These are phyloP conservation scores for Warburgia ugandensis DNA, from an alignment of 164 flowering plant genomes.

Conservation along the genomic window DNA sequence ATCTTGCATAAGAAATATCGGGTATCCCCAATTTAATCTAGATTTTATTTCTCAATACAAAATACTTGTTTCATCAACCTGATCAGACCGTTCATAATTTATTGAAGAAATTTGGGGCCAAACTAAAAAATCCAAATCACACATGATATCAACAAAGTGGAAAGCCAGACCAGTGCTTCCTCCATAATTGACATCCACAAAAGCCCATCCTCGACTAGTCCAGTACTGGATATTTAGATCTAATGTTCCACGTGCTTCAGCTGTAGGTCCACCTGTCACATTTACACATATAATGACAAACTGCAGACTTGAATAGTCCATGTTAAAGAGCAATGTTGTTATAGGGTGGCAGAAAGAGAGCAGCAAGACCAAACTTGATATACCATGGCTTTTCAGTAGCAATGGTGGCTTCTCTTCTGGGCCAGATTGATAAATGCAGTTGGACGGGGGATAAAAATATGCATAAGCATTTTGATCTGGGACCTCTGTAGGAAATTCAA, in stretches of 20 bases:
- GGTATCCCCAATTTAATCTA: too few species aligned
- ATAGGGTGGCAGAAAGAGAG: too few species aligned
- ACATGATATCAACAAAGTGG: neutral
- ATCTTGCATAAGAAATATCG: too few species aligned
- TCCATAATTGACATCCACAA: slow-evolving; percentile 96
- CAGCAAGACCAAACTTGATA: slow-evolving; percentile 2
- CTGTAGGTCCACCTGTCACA: slow-evolving; percentile 86
- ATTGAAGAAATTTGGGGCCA: slow-evolving; percentile 7
- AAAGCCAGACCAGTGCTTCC: slow-evolving; percentile 86
- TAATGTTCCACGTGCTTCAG: slow-evolving; percentile 71
- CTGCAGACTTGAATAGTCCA: too few species aligned
- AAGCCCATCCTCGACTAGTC: slow-evolving; percentile 99
- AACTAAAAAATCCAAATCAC: neutral
- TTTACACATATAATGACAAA: slow-evolving; percentile 3
- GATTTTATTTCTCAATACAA: too few species aligned
- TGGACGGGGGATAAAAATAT: slow-evolving; percentile 84
- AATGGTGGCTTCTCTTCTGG: slow-evolving; percentile 86
- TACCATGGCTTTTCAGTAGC: slow-evolving; percentile 84
- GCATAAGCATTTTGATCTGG: slow-evolving; percentile 87
- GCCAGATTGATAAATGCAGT: slow-evolving; percentile 53
- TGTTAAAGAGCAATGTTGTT: too few species aligned
- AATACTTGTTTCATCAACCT: too few species aligned
- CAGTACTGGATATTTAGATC: slow-evolving; percentile 82
- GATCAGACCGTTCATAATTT: too few species aligned
- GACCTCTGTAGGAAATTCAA: slow-evolving; percentile 84